phyloP scores from a whole-genome alignment of 495 filamentous ascomycete genomes.

The Aspergillus saccharolyticus region DNA sequence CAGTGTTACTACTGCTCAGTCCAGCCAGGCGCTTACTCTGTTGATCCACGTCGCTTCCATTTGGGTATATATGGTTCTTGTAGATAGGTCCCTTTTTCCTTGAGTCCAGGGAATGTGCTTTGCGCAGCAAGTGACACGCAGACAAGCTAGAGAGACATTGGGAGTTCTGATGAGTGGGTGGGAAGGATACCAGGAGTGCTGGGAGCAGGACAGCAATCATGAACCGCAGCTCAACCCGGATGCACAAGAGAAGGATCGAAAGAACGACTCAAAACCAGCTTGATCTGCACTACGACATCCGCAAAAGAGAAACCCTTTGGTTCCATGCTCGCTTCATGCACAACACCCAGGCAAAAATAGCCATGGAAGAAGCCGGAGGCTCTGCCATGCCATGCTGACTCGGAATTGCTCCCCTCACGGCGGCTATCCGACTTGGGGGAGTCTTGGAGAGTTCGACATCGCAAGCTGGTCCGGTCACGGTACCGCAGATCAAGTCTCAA shows the following conservation, averaged over 20 bases:
- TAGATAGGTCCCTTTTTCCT: slow-evolving; percentile 15
- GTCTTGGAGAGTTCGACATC: background rate
- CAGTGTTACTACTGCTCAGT: background rate
- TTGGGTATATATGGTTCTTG: slow-evolving; percentile 12
- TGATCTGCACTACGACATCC: background rate
- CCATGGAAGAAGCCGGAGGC: background rate
- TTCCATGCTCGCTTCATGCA: background rate
- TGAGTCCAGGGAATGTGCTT: slow-evolving; percentile 4
- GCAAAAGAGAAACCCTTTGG: background rate
- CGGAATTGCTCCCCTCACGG: background rate
- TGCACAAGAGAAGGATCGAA: background rate
- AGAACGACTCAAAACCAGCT: background rate
- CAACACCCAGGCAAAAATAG: background rate
- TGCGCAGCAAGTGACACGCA: slow-evolving; percentile 1
- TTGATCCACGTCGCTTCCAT: background rate
- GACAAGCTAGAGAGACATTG: background rate
- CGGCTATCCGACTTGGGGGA: background rate
- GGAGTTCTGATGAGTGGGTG: background rate
- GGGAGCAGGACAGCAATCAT: background rate
- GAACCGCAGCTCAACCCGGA: background rate
- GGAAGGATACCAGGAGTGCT: background rate
- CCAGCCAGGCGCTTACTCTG: background rate
- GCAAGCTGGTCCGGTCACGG: background rate
- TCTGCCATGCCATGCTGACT: background rate
- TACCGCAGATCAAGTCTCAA: background rate